Base-by-base conservation (phyloP, 208 protist genomes). In the Tetramitus jugosus region DNA sequence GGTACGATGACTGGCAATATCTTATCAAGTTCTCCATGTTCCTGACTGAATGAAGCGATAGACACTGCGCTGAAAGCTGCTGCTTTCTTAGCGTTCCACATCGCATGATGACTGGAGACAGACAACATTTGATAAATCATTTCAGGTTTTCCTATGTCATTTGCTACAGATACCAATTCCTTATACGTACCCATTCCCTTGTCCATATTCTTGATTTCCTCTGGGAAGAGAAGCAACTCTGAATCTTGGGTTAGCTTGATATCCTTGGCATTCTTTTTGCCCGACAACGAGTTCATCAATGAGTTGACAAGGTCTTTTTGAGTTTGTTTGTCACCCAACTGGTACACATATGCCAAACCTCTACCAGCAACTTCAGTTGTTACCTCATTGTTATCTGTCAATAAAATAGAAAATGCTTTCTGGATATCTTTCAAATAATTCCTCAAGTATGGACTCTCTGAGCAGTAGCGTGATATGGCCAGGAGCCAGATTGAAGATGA, bases 71-170 rank as follows among this genome's bases (percentile, higher is more conserved):
- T 77, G 61, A 83, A 83, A 17, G 83, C 83, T 53, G 82, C 82
- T 3, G 75, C 82, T 46, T 69, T 76, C 23, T 75, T 74, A 3
- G 76, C 49, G 7, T 81, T 64, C 81, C 81, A 86, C 17, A 76
- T 39, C 0, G 81, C 43, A 33, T 86, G 31, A 53, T 86, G 76
- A 65, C 29, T 78, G 3, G 68, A 65, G 0, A 86, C 64, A 31
- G 46, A 40, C 53, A 86, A 79, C 10, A 86, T 81, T 40, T 74
- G 43, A 74, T 86, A 86, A 65, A 86, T 83, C 23, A 86, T 71
- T 72, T 86, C 83, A 40, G 83, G 83, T 69, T 79, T 71, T 71
- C 80, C 80, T 37, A 86, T 56, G 13, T 86, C 83, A n/a, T 49
- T 79, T 39, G 80, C 83, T 2, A 83, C 52, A n/a, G 14, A n/a